Evolutionary conservation across 768 basidiomycete species (phyloP).

Genomic region (Mycena galericulata): DNA sequence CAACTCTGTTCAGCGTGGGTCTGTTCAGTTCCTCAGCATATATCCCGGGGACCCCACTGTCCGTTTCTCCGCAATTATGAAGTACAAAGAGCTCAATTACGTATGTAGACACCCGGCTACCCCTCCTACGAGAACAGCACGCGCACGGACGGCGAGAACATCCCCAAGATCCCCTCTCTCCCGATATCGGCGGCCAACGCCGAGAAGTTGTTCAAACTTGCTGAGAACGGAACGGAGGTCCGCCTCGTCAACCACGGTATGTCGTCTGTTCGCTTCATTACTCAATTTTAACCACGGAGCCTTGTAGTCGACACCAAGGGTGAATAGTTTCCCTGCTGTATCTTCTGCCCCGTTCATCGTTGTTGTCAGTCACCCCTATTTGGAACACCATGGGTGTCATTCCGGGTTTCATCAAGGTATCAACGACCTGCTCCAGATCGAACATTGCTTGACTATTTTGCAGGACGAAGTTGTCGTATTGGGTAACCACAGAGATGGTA

Average conservation of each 20-base stretch:
- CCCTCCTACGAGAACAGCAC: constrained; percentile 78
- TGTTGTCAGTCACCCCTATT: constrained; percentile 72
- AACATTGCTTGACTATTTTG: not conserved
- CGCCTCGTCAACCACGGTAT: constrained; percentile 70
- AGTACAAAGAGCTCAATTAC: constrained; percentile 54
- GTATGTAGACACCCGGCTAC: constrained; percentile 57
- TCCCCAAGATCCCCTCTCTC: constrained; percentile 69
- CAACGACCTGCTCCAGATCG: not conserved
- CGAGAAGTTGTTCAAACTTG: constrained; percentile 61
- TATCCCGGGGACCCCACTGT: constrained; percentile 61
- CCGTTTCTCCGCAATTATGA: constrained; percentile 33
- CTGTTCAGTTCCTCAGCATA: constrained; percentile 70
- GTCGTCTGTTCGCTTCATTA: constrained; percentile 7
- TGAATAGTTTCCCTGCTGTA: constrained; percentile 49
- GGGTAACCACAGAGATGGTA: constrained; percentile 81
- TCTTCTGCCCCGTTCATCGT: not conserved
- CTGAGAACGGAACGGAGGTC: constrained; percentile 55
- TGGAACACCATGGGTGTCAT: constrained; percentile 79
- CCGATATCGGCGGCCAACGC: constrained; percentile 79
- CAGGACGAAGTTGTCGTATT: constrained; percentile 74
- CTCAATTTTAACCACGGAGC: not conserved
- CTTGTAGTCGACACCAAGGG: constrained; percentile 40
- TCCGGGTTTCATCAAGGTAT: constrained; percentile 64
- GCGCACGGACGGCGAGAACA: constrained; percentile 59
- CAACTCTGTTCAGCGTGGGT: constrained; percentile 73